Conservation (phyloP, 1,284 basidiomycete species). For the Cerrena zonata region DNA sequence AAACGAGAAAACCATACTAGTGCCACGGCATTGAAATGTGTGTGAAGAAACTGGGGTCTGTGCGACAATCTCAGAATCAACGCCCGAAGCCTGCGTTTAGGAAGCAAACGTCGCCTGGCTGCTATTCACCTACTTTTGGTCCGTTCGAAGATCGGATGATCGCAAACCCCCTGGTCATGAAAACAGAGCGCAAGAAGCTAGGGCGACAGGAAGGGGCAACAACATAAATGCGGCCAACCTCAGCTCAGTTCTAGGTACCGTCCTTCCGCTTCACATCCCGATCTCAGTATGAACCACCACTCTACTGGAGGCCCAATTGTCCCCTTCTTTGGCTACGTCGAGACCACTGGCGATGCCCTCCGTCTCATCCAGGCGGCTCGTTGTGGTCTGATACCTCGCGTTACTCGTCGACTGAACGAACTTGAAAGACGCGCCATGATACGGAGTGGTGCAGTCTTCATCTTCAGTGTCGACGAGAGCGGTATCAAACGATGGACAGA, state of each 20-base stretch:
- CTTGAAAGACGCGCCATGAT: constrained; percentile 69
- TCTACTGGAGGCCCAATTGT: constrained; percentile 22
- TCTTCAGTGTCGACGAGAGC: constrained; percentile 77
- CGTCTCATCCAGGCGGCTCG: constrained; percentile 74
- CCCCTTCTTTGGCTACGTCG: constrained; percentile 65
- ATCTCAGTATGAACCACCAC: constrained; percentile 3
- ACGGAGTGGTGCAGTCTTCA: constrained; percentile 74
- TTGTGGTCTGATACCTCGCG: constrained; percentile 66
- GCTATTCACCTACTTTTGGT: constrained; percentile 7
- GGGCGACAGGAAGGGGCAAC: background rate
- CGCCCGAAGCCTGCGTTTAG: constrained; percentile 4
- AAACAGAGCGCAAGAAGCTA: constrained; percentile 5
- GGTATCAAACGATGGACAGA: constrained; percentile 85
- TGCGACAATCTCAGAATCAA: background rate
- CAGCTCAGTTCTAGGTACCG: background rate
- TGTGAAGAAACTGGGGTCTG: constrained; percentile 8
- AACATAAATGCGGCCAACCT: constrained; percentile 7
- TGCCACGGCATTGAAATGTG: constrained; percentile 1
- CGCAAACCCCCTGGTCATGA: constrained; percentile 6
- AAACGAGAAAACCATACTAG: constrained; percentile 4
- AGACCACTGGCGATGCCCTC: constrained; percentile 73
- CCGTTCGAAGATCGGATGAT: constrained; percentile 7
- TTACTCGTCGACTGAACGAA: constrained; percentile 73
- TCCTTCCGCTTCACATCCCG: background rate
- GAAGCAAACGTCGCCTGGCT: constrained; percentile 6